Percentiles rank a stretch among this genome's conserved stretches.
phyloP scores from a whole-genome alignment of 371 early-diverging fungal genomes.

The Zychaea mexicana region DNA sequence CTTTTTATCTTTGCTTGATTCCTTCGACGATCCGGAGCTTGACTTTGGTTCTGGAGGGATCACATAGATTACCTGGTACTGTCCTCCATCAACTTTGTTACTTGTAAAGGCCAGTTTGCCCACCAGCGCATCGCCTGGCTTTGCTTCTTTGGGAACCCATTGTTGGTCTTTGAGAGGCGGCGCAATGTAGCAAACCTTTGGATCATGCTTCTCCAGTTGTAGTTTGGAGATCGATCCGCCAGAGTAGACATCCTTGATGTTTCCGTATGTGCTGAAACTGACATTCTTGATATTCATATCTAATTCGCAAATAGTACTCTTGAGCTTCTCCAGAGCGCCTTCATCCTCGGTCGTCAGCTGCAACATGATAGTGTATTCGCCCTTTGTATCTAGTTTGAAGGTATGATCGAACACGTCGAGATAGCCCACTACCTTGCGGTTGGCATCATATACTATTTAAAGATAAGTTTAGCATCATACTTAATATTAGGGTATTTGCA shows the following conservation, averaged over 20 bases:
- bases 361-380: constrained; percentile 82
- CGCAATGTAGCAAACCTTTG: constrained; percentile 40
- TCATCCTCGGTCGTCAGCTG: constrained; percentile 75
- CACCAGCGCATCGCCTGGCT: constrained; percentile 78
- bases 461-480: neutral
- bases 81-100: constrained; percentile 57
- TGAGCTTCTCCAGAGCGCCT: constrained; percentile 72
- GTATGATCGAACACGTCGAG: constrained; percentile 77
- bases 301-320: constrained; percentile 60
- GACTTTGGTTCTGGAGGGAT: constrained; percentile 49
- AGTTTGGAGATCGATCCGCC: constrained; percentile 37
- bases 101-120: constrained; percentile 66
- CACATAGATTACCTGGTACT: constrained; percentile 62
- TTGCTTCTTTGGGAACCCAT: constrained; percentile 70
- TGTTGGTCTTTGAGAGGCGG: constrained; percentile 30
- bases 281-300: constrained; percentile 68
- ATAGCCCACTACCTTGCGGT: constrained; percentile 65
- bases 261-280: constrained; percentile 60
- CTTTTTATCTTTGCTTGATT: constrained; percentile 16
- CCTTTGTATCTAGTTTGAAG: constrained; percentile 73
- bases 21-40: constrained; percentile 31
- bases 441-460: constrained; percentile 59
- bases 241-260: constrained; percentile 45
- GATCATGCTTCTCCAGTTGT: constrained; percentile 34
- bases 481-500: too few relatives aligned